These are phyloP conservation scores for Asclepias syriaca DNA, from an alignment of 257 asterid genomes.

Conservation along the genomic window DNA sequence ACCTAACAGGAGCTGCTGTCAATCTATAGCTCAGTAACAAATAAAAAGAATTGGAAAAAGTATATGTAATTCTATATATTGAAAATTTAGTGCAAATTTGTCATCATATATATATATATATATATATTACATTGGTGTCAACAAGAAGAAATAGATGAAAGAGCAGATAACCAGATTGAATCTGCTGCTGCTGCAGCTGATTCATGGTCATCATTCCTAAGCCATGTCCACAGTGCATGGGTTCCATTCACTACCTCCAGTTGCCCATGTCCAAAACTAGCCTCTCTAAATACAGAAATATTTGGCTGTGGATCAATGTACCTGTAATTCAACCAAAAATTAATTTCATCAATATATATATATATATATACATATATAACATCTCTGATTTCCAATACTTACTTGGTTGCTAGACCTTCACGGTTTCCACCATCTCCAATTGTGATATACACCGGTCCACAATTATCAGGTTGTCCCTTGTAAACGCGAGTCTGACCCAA, in stretches of 20 bases:
- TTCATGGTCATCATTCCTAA: conserved; percentile 50
- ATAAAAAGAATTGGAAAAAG: no score
- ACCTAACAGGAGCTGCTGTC: no score
- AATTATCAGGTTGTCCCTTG: conserved; percentile 41
- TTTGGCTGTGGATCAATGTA: conserved; percentile 46
- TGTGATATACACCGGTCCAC: conserved; percentile 61
- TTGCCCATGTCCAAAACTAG: conserved; percentile 89
- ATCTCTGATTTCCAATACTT: not conserved
- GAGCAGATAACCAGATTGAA: conserved; percentile 41
- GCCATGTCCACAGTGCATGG: conserved; percentile 82
- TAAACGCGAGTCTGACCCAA: conserved; percentile 46
- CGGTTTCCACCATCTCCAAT: conserved; percentile 88
- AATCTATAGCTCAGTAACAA: no score
- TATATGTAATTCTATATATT: no score
- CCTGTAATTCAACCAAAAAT: conserved; percentile 23
- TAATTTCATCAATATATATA: not conserved
- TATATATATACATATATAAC: no score
- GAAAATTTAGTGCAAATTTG: not conserved
- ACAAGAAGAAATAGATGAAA: conserved; percentile 34
- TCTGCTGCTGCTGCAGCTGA: conserved; percentile 54
- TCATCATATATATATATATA: no score
- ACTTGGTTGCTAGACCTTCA: conserved; percentile 78
- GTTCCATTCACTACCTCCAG: conserved; percentile 46
- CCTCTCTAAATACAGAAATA: conserved; percentile 64
- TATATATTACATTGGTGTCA: not conserved